Evolutionary conservation across 306 rosid genomes (phyloP).

Genomic region (Quercus robur): DNA sequence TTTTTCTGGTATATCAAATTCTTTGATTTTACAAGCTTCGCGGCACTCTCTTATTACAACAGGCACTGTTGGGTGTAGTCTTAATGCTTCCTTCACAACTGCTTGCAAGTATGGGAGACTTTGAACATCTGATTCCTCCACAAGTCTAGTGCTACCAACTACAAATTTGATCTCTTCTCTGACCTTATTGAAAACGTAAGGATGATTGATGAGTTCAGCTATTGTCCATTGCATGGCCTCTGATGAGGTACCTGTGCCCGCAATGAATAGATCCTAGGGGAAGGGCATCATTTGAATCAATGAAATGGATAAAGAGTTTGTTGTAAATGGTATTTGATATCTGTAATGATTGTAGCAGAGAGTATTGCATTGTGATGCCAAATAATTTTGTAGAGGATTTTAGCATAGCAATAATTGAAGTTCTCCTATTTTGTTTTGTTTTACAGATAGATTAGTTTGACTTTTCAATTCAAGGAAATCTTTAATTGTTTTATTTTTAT

Average conservation of each 20-base stretch:
- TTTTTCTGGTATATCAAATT: constrained; percentile 34
- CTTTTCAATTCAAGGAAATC: too few species aligned
- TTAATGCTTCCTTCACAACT: constrained; percentile 43
- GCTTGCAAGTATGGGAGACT: constrained; percentile 44
- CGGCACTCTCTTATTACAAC: constrained; percentile 33
- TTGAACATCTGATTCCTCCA: constrained; percentile 35
- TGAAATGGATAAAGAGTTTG: too few species aligned
- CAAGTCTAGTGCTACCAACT: constrained; percentile 32
- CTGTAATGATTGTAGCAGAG: too few species aligned
- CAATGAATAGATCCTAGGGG: constrained; percentile 45
- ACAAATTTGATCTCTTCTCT: constrained; percentile 38
- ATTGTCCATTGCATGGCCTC: constrained; percentile 52
- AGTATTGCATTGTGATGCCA: too few species aligned
- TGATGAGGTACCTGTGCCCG: constrained; percentile 41
- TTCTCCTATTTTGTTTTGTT: too few species aligned
- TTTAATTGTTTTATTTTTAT: too few species aligned
- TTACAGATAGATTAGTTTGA: too few species aligned
- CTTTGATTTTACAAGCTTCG: constrained; percentile 34
- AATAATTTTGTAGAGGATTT: too few species aligned
- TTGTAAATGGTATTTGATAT: neutral
- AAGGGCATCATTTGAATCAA: neutral
- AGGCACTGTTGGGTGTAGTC: constrained; percentile 43
- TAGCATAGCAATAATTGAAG: too few species aligned
- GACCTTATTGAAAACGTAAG: constrained; percentile 28
- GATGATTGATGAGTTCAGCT: constrained; percentile 53